Base-by-base conservation (phyloP, 2,329 filamentous ascomycete species). In the Aphanocladium album region DNA sequence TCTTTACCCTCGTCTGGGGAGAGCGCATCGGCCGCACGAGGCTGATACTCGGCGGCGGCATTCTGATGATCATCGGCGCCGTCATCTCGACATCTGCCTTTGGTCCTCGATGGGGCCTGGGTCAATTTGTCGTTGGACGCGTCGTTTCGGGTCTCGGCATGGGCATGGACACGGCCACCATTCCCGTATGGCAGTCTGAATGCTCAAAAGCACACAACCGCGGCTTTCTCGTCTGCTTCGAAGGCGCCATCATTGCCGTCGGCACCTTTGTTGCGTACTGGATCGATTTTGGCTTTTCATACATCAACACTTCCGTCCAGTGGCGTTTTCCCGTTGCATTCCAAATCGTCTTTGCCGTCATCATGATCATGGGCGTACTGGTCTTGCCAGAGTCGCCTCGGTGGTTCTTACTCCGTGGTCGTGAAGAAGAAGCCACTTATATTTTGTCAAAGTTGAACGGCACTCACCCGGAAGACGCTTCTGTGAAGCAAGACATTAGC, bases 41-140 rank as follows among this genome's bases (percentile, higher is more conserved):
- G 2, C 84, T 86, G 57, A 83, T 88, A 65, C 75, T 83, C n/a
- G 19, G 75, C 1, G 86, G 86, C 17, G 80, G 80, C 9, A 63
- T 74, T 12, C 79, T 88, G 64, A 84, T 88, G 80, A 78, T 85
- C 9, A 59, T 86, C 11, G 86, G 86, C 19, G 84, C 85, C 37
- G 74, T 82, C 9, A 79, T 89, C 41, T 86, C 89, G 67, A 72
- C 82, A 39, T 75, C 77, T 17, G 58, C 73, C 19, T 66, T 71
- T 70, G 74, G 72, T 23, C 70, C 80, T 0, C 63, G 67, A 25
- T 60, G 50, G 33, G 65, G 62, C n/a, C 67, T 82, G 35, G 74
- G 78, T 0, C 80, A 84, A 63, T 74, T 84, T 61, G 79, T 84
- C 61, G 66, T 80, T 37, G 80, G 80, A 1, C 72, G 79, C 52